Evolutionary conservation across 1,139 yeast genomes (phyloP).

Genomic region (Spathaspora sp.): DNA sequence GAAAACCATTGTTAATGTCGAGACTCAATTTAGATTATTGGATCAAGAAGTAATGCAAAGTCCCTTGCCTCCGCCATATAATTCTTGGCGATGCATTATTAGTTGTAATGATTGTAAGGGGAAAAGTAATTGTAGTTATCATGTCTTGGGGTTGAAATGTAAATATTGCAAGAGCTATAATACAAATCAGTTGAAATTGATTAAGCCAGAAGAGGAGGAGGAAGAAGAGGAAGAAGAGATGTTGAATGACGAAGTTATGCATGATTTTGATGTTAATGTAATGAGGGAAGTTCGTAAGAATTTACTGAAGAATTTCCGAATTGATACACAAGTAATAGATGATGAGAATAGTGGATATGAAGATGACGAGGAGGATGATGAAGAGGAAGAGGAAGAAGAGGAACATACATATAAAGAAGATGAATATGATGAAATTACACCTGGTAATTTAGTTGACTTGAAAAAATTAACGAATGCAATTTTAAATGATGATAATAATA

Average conservation of each 20-base stretch:
- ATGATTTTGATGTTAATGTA: constrained; percentile 17
- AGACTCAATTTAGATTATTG: constrained; percentile 78
- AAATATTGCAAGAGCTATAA: constrained; percentile 84
- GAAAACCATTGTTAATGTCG: constrained; percentile 81
- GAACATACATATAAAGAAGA: constrained; percentile 15
- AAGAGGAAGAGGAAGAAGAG: constrained; percentile 18
- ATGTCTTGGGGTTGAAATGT: constrained; percentile 84
- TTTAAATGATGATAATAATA: constrained; percentile 14
- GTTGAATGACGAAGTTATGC: constrained; percentile 11
- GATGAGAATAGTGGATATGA: constrained; percentile 14
- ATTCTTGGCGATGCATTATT: constrained; percentile 71
- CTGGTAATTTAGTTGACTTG: constrained; percentile 27
- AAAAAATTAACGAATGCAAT: constrained; percentile 27
- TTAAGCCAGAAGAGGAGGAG: constrained; percentile 54
- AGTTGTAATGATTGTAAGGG: constrained; percentile 91
- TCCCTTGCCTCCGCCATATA: constrained; percentile 78
- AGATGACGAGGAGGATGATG: constrained; percentile 12
- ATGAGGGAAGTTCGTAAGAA: constrained; percentile 38
- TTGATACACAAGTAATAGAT: constrained; percentile 20
- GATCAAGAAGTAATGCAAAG: constrained; percentile 80
- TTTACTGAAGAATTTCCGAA: constrained; percentile 38
- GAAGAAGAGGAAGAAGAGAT: constrained; percentile 22
- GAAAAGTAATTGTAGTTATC: constrained; percentile 73
- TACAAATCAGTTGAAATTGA: constrained; percentile 68
- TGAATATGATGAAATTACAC: constrained; percentile 18